Evolutionary conservation across 1,284 basidiomycete species (phyloP), one percentile per base, ranked within the genome.

Genomic region (Microbotryum violaceum): DNA sequence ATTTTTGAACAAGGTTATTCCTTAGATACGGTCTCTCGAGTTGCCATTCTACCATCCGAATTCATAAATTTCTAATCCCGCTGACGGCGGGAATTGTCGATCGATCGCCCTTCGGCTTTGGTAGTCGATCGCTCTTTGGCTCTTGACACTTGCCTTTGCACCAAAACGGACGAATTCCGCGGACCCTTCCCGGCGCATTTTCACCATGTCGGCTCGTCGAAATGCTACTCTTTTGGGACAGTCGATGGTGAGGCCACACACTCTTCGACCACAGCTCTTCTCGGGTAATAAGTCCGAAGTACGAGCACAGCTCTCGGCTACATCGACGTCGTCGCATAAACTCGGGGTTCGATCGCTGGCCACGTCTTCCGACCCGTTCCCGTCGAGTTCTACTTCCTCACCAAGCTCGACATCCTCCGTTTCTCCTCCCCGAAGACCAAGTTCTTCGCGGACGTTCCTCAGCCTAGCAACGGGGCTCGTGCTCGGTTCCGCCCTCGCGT

Each of bases 401-500:
- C 10, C 37, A 42, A 42, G 37, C 50, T 23, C 29, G n/a, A 37
- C 42, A 23, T 16, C 37, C 6, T 29, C 44, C 20, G 8, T 21
- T 14, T 49, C 47, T 4, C 23, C 54, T 18, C 52, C 9, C 6
- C 57, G 12, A 31, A 49, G 45, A 5, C 52, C 33, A 33, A 47
- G 48, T 10, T 56, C 58, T 1, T 55, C 56, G 0, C 52, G 60
- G 4, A 55, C 60, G 56, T 59, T 60, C 53, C 49, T 61, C 20
- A 60, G 56, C n/a, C 49, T 62, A 29, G 47, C 58, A 21, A 53
- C 57, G 6, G 63, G 65, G 16, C 49, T 66, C 27, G 18, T 62
- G 12, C 53, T 61, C 20, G 63, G 63, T 14, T 47, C 56, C 58
- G 51, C 37, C 45, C 44, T 63, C 48, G 56, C 64, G 16, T 47